phyloP scores from a whole-genome alignment of 2,329 filamentous ascomycete genomes.

The Fusarium circinatum region DNA sequence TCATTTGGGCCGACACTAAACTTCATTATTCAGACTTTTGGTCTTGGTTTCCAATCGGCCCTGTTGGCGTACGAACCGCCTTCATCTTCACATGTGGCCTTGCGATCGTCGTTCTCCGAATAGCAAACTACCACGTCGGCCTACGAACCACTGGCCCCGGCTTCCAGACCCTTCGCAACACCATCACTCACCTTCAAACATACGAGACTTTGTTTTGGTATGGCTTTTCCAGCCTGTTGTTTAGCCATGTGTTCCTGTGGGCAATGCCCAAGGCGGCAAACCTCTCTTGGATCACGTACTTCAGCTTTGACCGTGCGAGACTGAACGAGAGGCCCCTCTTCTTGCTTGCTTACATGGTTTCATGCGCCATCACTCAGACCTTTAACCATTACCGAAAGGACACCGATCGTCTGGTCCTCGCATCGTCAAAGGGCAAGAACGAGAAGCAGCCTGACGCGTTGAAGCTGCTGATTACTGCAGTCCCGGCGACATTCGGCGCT shows the following conservation, averaged over 20 bases:
- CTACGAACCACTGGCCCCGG: slow-evolving; percentile 76
- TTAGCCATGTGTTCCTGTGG: slow-evolving; percentile 84
- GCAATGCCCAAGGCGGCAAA: slow-evolving; percentile 68
- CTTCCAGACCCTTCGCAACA: slow-evolving; percentile 70
- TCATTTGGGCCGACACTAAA: slow-evolving; percentile 1
- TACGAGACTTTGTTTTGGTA: slow-evolving; percentile 81
- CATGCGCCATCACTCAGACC: slow-evolving; percentile 77
- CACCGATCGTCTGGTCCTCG: slow-evolving; percentile 70
- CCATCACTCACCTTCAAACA: slow-evolving; percentile 68
- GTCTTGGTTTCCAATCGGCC: slow-evolving; percentile 86
- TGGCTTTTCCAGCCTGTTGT: slow-evolving; percentile 78
- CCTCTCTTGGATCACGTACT: slow-evolving; percentile 78
- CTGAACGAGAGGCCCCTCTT: slow-evolving; percentile 91
- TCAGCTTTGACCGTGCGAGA: slow-evolving; percentile 75
- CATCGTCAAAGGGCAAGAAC: slow-evolving; percentile 42
- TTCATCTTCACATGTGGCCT: slow-evolving; percentile 82
- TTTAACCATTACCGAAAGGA: slow-evolving; percentile 76
- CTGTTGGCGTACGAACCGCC: slow-evolving; percentile 76
- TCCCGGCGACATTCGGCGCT: slow-evolving; percentile 53
- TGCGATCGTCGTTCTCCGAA: slow-evolving; percentile 83
- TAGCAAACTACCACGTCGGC: slow-evolving; percentile 83
- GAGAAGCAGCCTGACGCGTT: slow-evolving; percentile 45
- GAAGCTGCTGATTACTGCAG: slow-evolving; percentile 50
- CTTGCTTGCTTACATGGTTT: slow-evolving; percentile 74
- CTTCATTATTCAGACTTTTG: slow-evolving; percentile 70